Conservation (phyloP, 2,329 filamentous ascomycete genomes). For the Coleophoma eucalyptorum region DNA sequence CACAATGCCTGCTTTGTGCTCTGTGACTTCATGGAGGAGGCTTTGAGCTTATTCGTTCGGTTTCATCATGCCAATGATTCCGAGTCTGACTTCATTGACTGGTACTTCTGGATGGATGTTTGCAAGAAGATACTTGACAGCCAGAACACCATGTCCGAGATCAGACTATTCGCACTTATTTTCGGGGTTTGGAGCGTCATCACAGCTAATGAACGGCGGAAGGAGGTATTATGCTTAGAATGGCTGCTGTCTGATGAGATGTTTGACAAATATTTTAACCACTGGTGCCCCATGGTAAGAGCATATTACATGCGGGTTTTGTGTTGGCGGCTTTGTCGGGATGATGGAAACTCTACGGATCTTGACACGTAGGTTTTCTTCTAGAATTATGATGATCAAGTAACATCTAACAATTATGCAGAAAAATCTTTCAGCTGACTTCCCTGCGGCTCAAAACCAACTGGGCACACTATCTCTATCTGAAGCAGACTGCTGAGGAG, state of each 20-base stretch:
- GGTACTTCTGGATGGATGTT: constrained; percentile 66
- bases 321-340: constrained; percentile 66
- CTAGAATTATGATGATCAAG: neutral
- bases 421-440: constrained; percentile 54
- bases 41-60: constrained; percentile 58
- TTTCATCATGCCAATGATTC: constrained; percentile 44
- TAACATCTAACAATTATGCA: constrained; percentile 28
- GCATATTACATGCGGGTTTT: constrained; percentile 70
- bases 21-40: constrained; percentile 69
- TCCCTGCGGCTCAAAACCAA: constrained; percentile 52
- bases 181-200: constrained; percentile 63
- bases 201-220: constrained; percentile 49
- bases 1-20: constrained; percentile 70
- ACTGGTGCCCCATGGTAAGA: constrained; percentile 78
- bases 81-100: constrained; percentile 47
- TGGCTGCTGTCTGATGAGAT: constrained; percentile 58
- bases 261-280: constrained; percentile 66
- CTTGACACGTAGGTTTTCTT: constrained; percentile 49
- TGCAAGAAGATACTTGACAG: constrained; percentile 66
- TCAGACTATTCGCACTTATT: constrained; percentile 65
- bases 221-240: constrained; percentile 55
- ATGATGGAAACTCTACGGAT: constrained; percentile 48
- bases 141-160: constrained; percentile 68
- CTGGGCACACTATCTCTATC: constrained; percentile 61
- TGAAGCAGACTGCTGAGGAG: constrained; percentile 52